Evolutionary conservation across 1,139 yeast species (phyloP).

Genomic region (Pichia sp.): DNA sequence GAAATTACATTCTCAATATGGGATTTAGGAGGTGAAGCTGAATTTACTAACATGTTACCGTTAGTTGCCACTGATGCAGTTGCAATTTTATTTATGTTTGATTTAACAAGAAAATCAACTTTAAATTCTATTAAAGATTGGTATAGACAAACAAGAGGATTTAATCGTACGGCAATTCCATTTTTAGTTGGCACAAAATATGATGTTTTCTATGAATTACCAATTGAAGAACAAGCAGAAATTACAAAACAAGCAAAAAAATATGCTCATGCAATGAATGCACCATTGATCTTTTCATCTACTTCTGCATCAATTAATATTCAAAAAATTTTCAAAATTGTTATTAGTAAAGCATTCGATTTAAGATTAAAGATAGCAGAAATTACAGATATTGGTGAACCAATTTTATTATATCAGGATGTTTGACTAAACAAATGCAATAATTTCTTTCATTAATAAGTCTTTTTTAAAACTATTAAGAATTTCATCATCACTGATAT

Average conservation of each 20-base stretch:
- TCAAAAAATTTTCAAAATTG: slow-evolving; percentile 88
- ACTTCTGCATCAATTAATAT: slow-evolving; percentile 90
- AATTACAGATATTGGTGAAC: slow-evolving; percentile 79
- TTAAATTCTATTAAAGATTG: slow-evolving; percentile 85
- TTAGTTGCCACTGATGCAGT: slow-evolving; percentile 91
- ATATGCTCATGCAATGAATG: slow-evolving; percentile 87
- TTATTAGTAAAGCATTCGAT: slow-evolving; percentile 88
- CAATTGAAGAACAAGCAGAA: slow-evolving; percentile 77
- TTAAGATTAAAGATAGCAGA: slow-evolving; percentile 80
- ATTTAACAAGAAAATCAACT: slow-evolving; percentile 80
- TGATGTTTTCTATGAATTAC: slow-evolving; percentile 76
- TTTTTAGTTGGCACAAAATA: slow-evolving; percentile 91
- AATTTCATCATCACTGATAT: slow-evolving; percentile 67
- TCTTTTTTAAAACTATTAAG: slow-evolving; percentile 54
- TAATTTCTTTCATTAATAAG: slow-evolving; percentile 26
- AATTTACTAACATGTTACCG: slow-evolving; percentile 94
- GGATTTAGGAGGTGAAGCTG: slow-evolving; percentile 97
- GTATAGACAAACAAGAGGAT: slow-evolving; percentile 90
- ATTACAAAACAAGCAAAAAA: slow-evolving; percentile 79
- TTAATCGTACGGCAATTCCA: slow-evolving; percentile 88
- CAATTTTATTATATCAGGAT: slow-evolving; percentile 63
- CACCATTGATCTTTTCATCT: slow-evolving; percentile 85
- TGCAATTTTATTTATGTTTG: slow-evolving; percentile 88
- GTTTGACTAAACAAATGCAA: slow-evolving; percentile 7
- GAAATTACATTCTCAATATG: slow-evolving; percentile 89